A percentile compares a stretch with the other conserved stretches of the same genome.
Conservation (phyloP, 2,329 filamentous ascomycete species). For the Fusarium verticillioides region DNA sequence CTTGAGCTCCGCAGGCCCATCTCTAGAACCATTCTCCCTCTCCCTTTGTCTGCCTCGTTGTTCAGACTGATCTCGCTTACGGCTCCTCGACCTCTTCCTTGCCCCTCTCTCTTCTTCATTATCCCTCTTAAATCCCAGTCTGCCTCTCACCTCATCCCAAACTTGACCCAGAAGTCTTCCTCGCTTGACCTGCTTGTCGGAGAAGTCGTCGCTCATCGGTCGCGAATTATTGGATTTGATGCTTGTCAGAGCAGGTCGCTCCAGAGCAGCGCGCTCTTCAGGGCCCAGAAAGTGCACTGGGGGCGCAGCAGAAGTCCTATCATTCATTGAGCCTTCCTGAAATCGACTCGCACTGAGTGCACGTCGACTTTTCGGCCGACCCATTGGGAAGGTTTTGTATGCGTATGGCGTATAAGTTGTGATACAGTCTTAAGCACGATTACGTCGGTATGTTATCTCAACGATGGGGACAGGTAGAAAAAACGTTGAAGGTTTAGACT, state of each 20-base stretch:
- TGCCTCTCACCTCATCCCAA: constrained; percentile 53
- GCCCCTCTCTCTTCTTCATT: constrained; percentile 39
- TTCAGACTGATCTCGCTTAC: constrained; percentile 32
- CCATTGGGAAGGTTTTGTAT: constrained; percentile 39
- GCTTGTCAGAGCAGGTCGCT: constrained; percentile 39
- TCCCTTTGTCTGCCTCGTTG: constrained; percentile 30
- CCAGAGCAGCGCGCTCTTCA: constrained; percentile 48
- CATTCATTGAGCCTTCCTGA: constrained; percentile 88
- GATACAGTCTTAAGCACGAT: constrained; percentile 17
- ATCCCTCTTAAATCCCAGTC: constrained; percentile 46
- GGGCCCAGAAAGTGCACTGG: constrained; percentile 72
- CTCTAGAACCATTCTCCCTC: constrained; percentile 26
- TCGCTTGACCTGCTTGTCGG: constrained; percentile 47
- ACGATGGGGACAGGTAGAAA: constrained; percentile 1
- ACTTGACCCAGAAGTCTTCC: constrained; percentile 50
- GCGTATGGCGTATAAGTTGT: constrained; percentile 20
- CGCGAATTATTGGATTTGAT: constrained; percentile 26
- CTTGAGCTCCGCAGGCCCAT: constrained; percentile 17
- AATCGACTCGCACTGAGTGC: constrained; percentile 62
- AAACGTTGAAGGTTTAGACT: constrained; percentile 14
- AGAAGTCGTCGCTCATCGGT: constrained; percentile 47
- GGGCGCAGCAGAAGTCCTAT: constrained; percentile 77
- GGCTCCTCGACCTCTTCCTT: constrained; percentile 39
- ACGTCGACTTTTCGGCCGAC: constrained; percentile 49
- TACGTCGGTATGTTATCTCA: constrained; percentile 5